Base-by-base conservation (phyloP, 2,329 filamentous ascomycete genomes). In the Neofusicoccum sp. region DNA sequence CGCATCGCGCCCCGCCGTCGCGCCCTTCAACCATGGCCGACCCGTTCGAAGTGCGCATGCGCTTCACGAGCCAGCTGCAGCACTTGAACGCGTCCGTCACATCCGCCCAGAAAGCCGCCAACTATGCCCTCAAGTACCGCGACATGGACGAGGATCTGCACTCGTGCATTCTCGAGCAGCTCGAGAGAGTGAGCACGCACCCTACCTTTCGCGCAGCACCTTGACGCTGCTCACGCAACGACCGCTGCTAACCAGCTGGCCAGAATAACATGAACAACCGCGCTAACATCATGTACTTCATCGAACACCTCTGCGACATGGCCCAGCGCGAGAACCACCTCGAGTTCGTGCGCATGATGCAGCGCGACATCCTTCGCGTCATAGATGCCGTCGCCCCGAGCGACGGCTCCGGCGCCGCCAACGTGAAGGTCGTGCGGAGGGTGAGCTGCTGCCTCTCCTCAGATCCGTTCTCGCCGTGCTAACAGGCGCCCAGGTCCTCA, bases 231-330 rank as follows among this genome's bases (percentile, higher is more conserved):
- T 54, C 47, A 63, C 38, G 30, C 58, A 20, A n/a, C 9, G 28
- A 8, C 24, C 16, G n/a, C 20, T 20, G 11, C 1, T n/a, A 6
- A 3, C 12, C 16, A 65, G 51, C 49, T 14, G n/a, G 30, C 12
- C 67, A 93, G 85, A 96, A 91, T 67, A 93, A 90, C 66, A 96
- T 99, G 89, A 99, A 99, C 76, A 96, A 89, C 56, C 85, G 93
- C 63, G 96, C 95, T 62, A 99, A 99, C 73, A 98, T 99, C 74
- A 96, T 99, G 89, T 99, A 96, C 77, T 99, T 99, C 76, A 89
- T 99, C 71, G 93, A 98, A 71, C 89, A 93, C 67, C 90, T 99
- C 67, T 90, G 96, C 72, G 93, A 98, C 72, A 83, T 91, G 77
- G 90, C 91, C 24, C 83, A 86, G 64, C 89, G 87, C 66, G 90